Conservation (phyloP, 768 basidiomycete genomes). For the Strobilomyces confusus region DNA sequence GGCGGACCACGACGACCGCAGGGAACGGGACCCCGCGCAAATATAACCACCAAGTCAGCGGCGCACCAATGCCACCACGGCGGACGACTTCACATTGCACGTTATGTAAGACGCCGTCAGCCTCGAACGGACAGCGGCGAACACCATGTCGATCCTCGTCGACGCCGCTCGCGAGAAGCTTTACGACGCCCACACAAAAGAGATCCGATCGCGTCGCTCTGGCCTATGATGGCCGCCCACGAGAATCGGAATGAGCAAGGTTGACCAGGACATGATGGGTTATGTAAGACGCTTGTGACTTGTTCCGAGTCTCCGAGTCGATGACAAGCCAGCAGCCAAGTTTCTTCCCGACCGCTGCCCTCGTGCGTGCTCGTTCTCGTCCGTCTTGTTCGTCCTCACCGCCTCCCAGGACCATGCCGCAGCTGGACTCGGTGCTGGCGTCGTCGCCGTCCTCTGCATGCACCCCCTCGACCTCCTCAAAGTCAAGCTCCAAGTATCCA, state of each 20-base stretch:
- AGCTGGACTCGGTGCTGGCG: constrained; percentile 90
- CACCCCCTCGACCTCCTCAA: constrained; percentile 96
- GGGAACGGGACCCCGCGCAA: not conserved
- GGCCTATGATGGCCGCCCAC: too few relatives aligned
- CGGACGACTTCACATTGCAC: too few relatives aligned
- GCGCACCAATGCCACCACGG: not conserved
- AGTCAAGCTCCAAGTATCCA: constrained; percentile 88
- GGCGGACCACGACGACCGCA: not conserved
- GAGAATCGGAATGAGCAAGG: too few relatives aligned
- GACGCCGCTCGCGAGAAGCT: too few relatives aligned
- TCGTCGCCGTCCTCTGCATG: constrained; percentile 91
- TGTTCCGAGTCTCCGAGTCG: not conserved
- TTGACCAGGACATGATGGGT: not conserved
- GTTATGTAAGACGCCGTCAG: too few relatives aligned
- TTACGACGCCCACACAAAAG: too few relatives aligned
- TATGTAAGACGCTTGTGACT: constrained; percentile 13
- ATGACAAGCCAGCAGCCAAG: constrained; percentile 34
- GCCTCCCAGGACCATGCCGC: constrained; percentile 85
- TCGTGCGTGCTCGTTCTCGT: constrained; percentile 16
- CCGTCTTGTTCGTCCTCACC: not conserved
- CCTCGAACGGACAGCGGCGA: not conserved
- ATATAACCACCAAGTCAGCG: not conserved
- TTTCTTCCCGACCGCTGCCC: constrained; percentile 40
- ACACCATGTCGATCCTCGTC: too few relatives aligned
- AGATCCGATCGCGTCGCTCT: too few relatives aligned